phyloP scores from a whole-genome alignment of 2,329 filamentous ascomycete species.

The Capronia coronata region DNA sequence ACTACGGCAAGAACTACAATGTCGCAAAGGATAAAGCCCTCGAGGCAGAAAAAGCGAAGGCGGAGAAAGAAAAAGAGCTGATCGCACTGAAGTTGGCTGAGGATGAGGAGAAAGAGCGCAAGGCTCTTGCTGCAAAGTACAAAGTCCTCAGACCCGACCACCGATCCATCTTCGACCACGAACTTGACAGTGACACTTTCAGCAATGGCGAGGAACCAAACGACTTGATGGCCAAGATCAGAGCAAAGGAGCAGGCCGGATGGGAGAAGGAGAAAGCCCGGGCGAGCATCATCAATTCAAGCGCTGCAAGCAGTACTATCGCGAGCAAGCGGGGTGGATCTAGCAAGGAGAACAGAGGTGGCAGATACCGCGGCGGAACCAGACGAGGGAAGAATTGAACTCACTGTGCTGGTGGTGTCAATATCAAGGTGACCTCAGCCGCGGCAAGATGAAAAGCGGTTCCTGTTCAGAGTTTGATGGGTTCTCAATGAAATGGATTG shows the following conservation, averaged over 20 bases:
- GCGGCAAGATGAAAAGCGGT: background rate
- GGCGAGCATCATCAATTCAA: background rate
- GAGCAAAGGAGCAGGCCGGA: slow-evolving; percentile 11
- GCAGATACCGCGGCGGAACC: background rate
- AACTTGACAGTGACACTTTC: slow-evolving; percentile 14
- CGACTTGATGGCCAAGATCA: slow-evolving; percentile 13
- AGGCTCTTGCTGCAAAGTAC: slow-evolving; percentile 8
- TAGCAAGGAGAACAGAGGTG: background rate
- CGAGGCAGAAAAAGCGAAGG: background rate
- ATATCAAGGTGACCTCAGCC: too few species aligned
- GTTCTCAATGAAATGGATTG: background rate
- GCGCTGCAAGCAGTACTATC: background rate
- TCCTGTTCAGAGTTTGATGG: background rate
- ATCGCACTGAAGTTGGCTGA: background rate
- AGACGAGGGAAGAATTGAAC: background rate
- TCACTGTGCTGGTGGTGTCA: too few species aligned
- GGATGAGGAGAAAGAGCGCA: slow-evolving; percentile 1
- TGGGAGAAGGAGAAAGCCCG: slow-evolving; percentile 16
- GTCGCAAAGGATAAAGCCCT: background rate
- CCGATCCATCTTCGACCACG: slow-evolving; percentile 7
- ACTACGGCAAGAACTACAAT: background rate
- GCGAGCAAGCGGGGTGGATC: background rate
- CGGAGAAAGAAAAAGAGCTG: background rate
- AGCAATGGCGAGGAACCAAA: slow-evolving; percentile 15
- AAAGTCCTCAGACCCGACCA: slow-evolving; percentile 6